phyloP scores from a whole-genome alignment of 495 filamentous ascomycete genomes.

The Pseudoneurospora amorphoporcata region DNA sequence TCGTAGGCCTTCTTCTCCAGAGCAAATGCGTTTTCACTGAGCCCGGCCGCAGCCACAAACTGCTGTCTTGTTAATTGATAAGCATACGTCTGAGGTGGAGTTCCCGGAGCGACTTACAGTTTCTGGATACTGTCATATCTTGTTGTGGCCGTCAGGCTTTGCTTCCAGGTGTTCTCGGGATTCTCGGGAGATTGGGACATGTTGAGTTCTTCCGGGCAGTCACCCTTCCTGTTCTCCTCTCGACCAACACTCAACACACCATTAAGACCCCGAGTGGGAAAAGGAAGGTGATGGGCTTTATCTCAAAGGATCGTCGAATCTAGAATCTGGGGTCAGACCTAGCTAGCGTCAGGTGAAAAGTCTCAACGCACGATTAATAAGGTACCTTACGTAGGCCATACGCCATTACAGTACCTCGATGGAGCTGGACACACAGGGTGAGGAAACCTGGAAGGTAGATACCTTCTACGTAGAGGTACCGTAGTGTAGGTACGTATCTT shows the following conservation, averaged over 20 bases:
- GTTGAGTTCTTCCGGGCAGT: not conserved
- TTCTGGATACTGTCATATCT: conserved; percentile 43
- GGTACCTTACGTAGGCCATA: not conserved
- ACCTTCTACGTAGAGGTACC: too few relatives aligned
- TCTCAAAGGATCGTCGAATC: not conserved
- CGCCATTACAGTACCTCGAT: too few relatives aligned
- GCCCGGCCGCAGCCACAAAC: conserved; percentile 7
- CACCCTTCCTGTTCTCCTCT: not conserved
- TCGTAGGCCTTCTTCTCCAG: conserved; percentile 37
- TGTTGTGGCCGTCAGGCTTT: conserved; percentile 30
- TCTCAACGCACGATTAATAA: not conserved
- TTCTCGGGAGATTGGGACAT: not conserved
- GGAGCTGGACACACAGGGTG: not conserved
- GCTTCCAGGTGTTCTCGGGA: not conserved
- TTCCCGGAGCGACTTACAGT: conserved; percentile 27
- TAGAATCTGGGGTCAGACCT: not conserved
- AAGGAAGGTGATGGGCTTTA: not conserved
- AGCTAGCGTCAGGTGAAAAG: not conserved
- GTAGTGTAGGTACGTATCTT: not conserved
- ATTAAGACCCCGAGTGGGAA: not conserved
- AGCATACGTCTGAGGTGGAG: not conserved
- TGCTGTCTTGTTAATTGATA: not conserved
- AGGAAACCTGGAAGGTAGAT: too few relatives aligned
- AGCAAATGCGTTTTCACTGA: conserved; percentile 20
- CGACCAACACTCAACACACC: not conserved